Evolutionary conservation across 1,284 basidiomycete species (phyloP).

Genomic region (Entoloma clypeatum): DNA sequence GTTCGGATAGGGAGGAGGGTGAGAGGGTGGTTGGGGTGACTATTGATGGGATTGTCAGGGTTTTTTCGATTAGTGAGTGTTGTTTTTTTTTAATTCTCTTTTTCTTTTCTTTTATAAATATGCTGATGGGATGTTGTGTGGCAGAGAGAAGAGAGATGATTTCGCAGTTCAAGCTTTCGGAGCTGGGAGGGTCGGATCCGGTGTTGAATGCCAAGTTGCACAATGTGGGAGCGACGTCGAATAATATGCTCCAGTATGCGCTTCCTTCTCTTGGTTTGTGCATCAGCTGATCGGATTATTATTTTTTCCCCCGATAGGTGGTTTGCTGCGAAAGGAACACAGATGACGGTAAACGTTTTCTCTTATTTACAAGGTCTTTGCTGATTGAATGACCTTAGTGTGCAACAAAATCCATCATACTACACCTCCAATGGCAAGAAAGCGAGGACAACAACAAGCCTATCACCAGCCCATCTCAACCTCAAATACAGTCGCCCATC

Average conservation of each 20-base stretch:
- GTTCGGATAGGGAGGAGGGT: constrained; percentile 51
- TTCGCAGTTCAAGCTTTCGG: constrained; percentile 82
- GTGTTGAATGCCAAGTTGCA: constrained; percentile 60
- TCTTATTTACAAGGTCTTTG: neutral
- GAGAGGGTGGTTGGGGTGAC: constrained; percentile 85
- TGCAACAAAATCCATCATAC: constrained; percentile 82
- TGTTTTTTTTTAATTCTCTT: constrained; percentile 4
- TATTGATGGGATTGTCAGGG: constrained; percentile 87
- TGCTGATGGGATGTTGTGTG: constrained; percentile 6
- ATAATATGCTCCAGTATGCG: constrained; percentile 78
- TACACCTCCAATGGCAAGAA: constrained; percentile 87
- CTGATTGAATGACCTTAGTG: constrained; percentile 47
- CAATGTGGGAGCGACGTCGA: constrained; percentile 72
- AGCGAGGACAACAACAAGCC: constrained; percentile 39
- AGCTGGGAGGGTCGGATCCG: constrained; percentile 70
- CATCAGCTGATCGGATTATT: constrained; percentile 8
- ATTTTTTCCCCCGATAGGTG: constrained; percentile 41
- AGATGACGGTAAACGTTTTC: constrained; percentile 70
- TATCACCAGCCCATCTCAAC: constrained; percentile 17
- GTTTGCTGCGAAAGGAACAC: constrained; percentile 87
- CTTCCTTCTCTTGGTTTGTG: neutral
- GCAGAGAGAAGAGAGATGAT: constrained; percentile 78
- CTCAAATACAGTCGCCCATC: constrained; percentile 17
- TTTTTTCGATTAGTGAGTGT: constrained; percentile 80
- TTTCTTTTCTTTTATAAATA: constrained; percentile 1